Evolutionary conservation across 768 basidiomycete genomes (phyloP).

Genomic region (Rubroboletus satanas): DNA sequence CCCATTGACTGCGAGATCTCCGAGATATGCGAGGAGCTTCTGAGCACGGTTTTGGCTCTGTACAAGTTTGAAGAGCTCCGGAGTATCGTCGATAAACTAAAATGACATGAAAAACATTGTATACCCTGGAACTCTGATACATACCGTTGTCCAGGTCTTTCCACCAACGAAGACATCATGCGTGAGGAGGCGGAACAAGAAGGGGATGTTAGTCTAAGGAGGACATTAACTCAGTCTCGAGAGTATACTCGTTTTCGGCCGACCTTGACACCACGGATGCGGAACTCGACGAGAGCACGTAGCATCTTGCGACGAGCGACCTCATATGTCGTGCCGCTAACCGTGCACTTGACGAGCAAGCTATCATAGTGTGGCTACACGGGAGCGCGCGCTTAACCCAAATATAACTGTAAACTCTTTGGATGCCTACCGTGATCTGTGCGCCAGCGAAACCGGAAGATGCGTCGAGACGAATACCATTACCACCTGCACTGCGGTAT

Average conservation of each 20-base stretch:
- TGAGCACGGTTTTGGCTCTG: slow-evolving; percentile 98
- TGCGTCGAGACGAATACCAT: slow-evolving; percentile 95
- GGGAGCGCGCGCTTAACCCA: not conserved
- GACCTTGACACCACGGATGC: slow-evolving; percentile 97
- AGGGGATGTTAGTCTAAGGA: slow-evolving; percentile 92
- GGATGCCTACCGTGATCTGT: slow-evolving; percentile 80
- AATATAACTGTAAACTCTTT: not conserved
- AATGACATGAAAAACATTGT: slow-evolving; percentile 6
- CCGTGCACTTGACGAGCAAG: slow-evolving; percentile 92
- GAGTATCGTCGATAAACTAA: slow-evolving; percentile 98
- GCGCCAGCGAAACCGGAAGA: slow-evolving; percentile 98
- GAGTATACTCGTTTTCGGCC: not conserved
- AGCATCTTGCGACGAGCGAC: slow-evolving; percentile 99
- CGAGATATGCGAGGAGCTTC: slow-evolving; percentile 93
- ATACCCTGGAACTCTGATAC: slow-evolving; percentile 18
- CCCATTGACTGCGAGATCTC: slow-evolving; percentile 97
- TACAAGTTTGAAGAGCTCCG: slow-evolving; percentile 98
- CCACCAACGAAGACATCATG: slow-evolving; percentile 95
- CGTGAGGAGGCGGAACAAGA: slow-evolving; percentile 96
- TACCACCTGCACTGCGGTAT: slow-evolving; percentile 97
- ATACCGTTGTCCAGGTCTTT: slow-evolving; percentile 95
- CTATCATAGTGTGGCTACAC: slow-evolving; percentile 94
- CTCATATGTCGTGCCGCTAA: slow-evolving; percentile 96
- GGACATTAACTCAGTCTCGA: not conserved
- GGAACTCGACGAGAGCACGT: slow-evolving; percentile 98